These are phyloP conservation scores for Ustilago sp. DNA, from an alignment of 1,284 basidiomycete species.

Conservation along the genomic window DNA sequence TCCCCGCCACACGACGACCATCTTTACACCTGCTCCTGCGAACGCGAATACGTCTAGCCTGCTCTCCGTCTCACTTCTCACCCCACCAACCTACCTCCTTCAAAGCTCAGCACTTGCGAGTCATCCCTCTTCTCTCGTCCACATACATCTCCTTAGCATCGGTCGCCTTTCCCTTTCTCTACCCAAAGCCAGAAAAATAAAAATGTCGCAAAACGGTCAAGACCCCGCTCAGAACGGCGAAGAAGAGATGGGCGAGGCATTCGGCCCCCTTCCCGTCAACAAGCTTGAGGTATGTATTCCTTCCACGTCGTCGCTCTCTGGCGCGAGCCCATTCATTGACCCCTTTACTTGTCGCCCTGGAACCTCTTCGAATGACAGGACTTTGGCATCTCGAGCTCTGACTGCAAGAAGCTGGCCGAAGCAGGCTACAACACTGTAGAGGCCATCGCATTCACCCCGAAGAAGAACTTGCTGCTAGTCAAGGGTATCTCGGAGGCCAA, in stretches of 20 bases:
- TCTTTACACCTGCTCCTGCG: not conserved
- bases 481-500: slow-evolving; percentile 98
- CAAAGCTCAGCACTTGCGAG: not conserved
- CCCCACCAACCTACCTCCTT: not conserved
- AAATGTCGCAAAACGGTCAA: slow-evolving; percentile 41
- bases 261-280: slow-evolving; percentile 58
- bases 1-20: not conserved
- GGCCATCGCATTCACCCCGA: slow-evolving; percentile 95
- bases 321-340: not conserved
- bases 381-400: slow-evolving; percentile 87
- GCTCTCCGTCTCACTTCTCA: not conserved
- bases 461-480: slow-evolving; percentile 89
- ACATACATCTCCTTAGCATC: not conserved
- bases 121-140: not conserved
- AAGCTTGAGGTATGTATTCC: slow-evolving; percentile 59
- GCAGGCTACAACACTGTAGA: slow-evolving; percentile 94
- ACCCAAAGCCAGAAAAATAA: not conserved
- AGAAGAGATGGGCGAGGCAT: slow-evolving; percentile 54
- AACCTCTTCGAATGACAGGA: slow-evolving; percentile 72
- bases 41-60: not conserved
- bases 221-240: slow-evolving; percentile 37
- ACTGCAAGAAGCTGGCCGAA: slow-evolving; percentile 95
- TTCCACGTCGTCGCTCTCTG: not conserved
- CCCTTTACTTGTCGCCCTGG: no score
- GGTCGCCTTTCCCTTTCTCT: not conserved